Conservation (phyloP, 2,329 filamentous ascomycete genomes). For the Chrysoporthe austroafricana region DNA sequence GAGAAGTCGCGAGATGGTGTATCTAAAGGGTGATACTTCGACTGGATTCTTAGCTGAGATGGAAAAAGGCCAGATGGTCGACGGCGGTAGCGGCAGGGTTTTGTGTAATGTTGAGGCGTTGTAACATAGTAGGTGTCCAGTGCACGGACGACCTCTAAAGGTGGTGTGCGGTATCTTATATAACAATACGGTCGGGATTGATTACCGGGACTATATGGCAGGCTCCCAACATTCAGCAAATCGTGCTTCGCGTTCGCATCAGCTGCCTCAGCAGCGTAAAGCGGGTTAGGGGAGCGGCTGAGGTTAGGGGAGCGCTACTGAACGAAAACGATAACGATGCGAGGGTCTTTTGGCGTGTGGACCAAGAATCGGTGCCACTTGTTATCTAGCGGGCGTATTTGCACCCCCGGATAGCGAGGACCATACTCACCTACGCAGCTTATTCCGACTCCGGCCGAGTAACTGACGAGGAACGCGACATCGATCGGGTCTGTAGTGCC, state of each 20-base stretch:
- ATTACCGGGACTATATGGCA: background rate
- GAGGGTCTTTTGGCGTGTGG: background rate
- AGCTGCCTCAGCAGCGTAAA: background rate
- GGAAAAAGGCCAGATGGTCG: background rate
- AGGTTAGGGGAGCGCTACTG: background rate
- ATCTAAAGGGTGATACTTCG: background rate
- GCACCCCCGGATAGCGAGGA: background rate
- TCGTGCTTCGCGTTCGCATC: background rate
- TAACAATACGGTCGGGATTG: background rate
- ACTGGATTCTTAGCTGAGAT: background rate
- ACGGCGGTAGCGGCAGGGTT: background rate
- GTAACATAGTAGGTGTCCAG: background rate
- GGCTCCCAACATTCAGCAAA: background rate
- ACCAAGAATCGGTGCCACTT: background rate
- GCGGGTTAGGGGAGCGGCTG: background rate
- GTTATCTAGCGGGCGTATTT: background rate
- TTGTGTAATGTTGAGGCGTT: background rate
- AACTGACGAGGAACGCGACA: background rate
- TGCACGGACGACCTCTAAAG: background rate
- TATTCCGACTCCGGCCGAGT: background rate
- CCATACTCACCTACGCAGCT: background rate
- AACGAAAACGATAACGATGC: conserved; percentile 1
- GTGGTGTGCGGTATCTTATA: background rate
- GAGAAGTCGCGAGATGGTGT: background rate
- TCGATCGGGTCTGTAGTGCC: background rate